Evolutionary conservation across 1,284 basidiomycete species (phyloP), one percentile per base, ranked within the genome.

Genomic region (Marasmius fiardii): DNA sequence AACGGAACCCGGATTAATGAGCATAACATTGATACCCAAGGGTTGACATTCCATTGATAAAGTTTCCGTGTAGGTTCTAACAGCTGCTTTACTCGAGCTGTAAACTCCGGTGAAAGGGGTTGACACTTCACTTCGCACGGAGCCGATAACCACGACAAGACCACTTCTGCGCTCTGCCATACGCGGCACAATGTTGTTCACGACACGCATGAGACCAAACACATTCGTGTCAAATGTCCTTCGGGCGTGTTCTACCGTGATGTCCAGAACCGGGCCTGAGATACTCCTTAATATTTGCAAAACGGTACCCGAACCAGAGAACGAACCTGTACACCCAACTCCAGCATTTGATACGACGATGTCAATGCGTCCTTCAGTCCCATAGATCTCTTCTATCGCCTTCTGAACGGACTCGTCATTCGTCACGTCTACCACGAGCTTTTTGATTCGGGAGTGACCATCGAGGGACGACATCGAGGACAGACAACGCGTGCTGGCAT

Each of bases 31-130:
- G 3, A 62, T 45, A 18, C 60, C 58, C 47, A 62, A 53, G 1
- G 62, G 62, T 34, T 55, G 49, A 45, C 61, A 64, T 47, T 64
- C 63, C 63, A 64, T 63, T 14, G 60, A 54, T 14, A 64, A 50
- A 0, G 60, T 61, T 51, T 64, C 61, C 21, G 54, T 59, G 41
- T 59, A 59, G 12, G 45, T 35, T 20, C 59, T 53, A 3, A 58
- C 43, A 1, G 63, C 63, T 8, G 63, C 61, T 49, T 64, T 64
- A 18, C 60, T 60, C 2, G 63, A 56, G 10, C 55, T 57, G 48
- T 64, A 64, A 31, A 64, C 54, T 7, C 61, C 61, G 2, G 53
- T 47, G 48, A 58, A 64, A 12, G 61, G 61, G 5, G 61, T 61
- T 1, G 58, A 52, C 39, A 64, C 49, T 45, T 64, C 60, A 18